Base-by-base conservation (phyloP, 176 grass and related monocot genomes). In the Eremochloa ophiuroides region DNA sequence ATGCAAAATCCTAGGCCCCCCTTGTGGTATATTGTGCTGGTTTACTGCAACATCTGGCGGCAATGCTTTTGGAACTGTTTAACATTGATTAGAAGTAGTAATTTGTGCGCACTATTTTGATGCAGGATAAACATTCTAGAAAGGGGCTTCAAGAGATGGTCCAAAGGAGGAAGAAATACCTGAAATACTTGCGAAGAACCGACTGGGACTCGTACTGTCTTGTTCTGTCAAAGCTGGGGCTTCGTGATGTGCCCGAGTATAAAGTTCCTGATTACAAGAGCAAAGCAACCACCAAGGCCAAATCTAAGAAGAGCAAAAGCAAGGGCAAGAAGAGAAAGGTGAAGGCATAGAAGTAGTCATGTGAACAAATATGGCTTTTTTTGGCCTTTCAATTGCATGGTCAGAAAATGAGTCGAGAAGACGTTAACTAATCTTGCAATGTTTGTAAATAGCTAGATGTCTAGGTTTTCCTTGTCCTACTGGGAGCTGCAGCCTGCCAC, bases 191-290 rank as follows among this genome's bases (percentile, higher is more conserved):
- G 37, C 85, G 90, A 47, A 84, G 86, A 75, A 98, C 96, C 25
- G 96, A 98, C 80, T 98, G 93, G 96, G 93, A 95, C 64, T 95
- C 96, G 2, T 98, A 98, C 73, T 88, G 93, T 77, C 76, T 98
- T 66, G 88, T 91, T 41, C 60, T 98, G 29, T 95, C 93, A 7
- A 98, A 88, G 88, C 80, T 98, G 55, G 93, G 86, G 1, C 96
- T 98, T 31, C 88, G 90, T 0, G 96, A 98, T 43, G 77, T 88
- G 18, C 90, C 96, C 0, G 88, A 89, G 79, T 93, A 95, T 73
- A 98, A 91, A 71, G 87, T 84, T 40, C 88, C 86, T 65, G 93
- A 93, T 72, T 98, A 93, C 71, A 93, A 95, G 79, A 87, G 55
- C 65, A 89, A 93, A 70, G 34, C 65, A 46, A 68, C 67, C 8